Base-by-base conservation (phyloP, 1,139 yeast genomes). In the Yamadazyma conglobata region DNA sequence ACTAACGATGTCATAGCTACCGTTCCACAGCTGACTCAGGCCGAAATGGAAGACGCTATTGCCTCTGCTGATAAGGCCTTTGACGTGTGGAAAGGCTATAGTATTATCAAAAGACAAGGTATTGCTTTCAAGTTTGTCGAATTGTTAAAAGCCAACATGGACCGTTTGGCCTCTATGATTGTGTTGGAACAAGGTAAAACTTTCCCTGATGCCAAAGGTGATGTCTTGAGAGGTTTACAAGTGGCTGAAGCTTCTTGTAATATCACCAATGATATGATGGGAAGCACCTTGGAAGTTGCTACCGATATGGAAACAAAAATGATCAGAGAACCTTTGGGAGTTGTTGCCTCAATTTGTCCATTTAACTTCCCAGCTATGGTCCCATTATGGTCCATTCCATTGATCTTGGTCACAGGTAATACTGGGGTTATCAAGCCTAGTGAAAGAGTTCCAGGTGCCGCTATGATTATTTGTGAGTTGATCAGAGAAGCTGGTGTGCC, bases 351-450 rank as follows among this genome's bases (percentile, higher is more conserved):
- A 15, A 79, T 79, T 44, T 75, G 81, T 47, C 87, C 87, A n/a
- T 77, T 77, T 59, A 80, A 80, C 60, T 80, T 82, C 72, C 91
- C 91, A 17, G 91, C 88, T 25, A 82, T 83, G 91, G 85, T 83
- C 37, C 93, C 93, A 21, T 65, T 83, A 46, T 83, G 93, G 93
- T 77, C 88, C 19, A 70, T 83, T 38, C 93, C 93, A 11, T 71
- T 82, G 51, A 68, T 78, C 25, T 70, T 83, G 41, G 89, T 79
- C 37, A 81, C 89, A 15, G 93, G 93, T 46, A 83, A 83, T 65
- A 78, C 89, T 24, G 71, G 82, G 20, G 77, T 83, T 29, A 60
- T 83, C 49, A 83, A 83, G 61, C 93, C 93, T 10, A 77, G 86
- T 15, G 93, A 83, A 64, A 64, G 87, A 42, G 78, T 74, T 38